Conservation (phyloP, 805 yeast genomes). For the Ascoidea rubescens region DNA sequence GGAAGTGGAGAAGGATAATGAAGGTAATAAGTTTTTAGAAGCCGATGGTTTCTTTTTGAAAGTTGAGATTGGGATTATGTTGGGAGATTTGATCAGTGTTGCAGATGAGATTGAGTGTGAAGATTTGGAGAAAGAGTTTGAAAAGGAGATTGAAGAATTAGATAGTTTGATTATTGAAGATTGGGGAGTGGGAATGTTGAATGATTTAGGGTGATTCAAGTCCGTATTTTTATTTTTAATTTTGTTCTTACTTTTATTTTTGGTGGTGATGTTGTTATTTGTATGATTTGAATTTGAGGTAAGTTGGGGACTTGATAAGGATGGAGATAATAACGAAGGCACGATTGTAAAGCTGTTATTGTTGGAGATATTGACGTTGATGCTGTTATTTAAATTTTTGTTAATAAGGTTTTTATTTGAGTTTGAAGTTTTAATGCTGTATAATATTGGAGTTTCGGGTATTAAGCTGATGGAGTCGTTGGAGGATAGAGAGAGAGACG, state of each 20-base stretch:
- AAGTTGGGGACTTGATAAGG: neutral
- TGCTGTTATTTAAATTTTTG: neutral
- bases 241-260: too few species aligned
- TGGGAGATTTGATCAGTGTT: neutral
- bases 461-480: too few species aligned
- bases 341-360: neutral
- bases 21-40: neutral
- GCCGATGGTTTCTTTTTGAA: neutral
- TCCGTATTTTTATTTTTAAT: neutral
- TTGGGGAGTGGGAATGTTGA: neutral
- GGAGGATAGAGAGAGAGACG: too few species aligned
- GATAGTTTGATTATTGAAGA: neutral
- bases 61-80: neutral
- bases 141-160: neutral
- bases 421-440: too few species aligned
- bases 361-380: too few species aligned
- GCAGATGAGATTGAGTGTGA: neutral
- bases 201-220: too few species aligned
- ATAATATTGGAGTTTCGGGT: too few species aligned
- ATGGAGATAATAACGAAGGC: neutral
- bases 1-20: too few species aligned
- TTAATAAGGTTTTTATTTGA: neutral
- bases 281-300: neutral
- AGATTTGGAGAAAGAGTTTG: neutral
- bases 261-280: too few species aligned